A percentile compares a stretch with the other conserved stretches of the same genome.
Conservation (phyloP, 768 basidiomycete genomes). For the Tricholoma bakamatsutake region DNA sequence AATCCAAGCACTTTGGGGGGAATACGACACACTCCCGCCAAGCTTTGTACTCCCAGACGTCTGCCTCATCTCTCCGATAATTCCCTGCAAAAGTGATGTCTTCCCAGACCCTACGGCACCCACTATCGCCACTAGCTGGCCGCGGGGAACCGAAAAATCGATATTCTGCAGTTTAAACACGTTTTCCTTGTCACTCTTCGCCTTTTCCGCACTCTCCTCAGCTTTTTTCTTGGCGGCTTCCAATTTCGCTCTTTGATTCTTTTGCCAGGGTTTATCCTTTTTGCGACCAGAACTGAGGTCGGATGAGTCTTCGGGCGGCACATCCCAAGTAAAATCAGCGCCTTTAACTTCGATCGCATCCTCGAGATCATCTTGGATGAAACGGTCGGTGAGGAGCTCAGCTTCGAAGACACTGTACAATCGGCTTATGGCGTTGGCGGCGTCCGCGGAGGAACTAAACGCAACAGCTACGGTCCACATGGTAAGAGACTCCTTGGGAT, state of each 20-base stretch:
- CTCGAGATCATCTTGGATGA: constrained; percentile 51
- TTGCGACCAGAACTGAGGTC: constrained; percentile 29
- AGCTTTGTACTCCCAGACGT: constrained; percentile 62
- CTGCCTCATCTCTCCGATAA: constrained; percentile 81
- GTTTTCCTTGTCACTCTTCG: constrained; percentile 31
- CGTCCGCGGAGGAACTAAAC: constrained; percentile 79
- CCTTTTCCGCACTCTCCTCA: constrained; percentile 20
- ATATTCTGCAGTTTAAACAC: constrained; percentile 64
- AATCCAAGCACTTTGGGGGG: constrained; percentile 89
- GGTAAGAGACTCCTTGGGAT: background rate
- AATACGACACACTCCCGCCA: constrained; percentile 76
- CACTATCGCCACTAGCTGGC: constrained; percentile 79
- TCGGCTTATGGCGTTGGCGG: constrained; percentile 71
- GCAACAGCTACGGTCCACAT: constrained; percentile 43
- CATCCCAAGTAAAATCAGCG: constrained; percentile 86
- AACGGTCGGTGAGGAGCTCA: constrained; percentile 61
- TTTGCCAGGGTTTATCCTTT: constrained; percentile 20
- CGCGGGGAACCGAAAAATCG: constrained; percentile 63
- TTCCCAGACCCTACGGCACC: constrained; percentile 75
- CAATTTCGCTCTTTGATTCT: constrained; percentile 14
- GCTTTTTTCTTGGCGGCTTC: constrained; percentile 27
- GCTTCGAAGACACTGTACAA: constrained; percentile 80
- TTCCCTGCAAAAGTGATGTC: constrained; percentile 63
- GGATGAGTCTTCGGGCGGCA: constrained; percentile 40
- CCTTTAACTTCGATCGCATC: constrained; percentile 60